Percentiles rank a stretch among this genome's conserved stretches.
These are phyloP conservation scores for Drechslera avenae DNA, from an alignment of 2,329 filamentous ascomycete genomes.

Conservation along the genomic window DNA sequence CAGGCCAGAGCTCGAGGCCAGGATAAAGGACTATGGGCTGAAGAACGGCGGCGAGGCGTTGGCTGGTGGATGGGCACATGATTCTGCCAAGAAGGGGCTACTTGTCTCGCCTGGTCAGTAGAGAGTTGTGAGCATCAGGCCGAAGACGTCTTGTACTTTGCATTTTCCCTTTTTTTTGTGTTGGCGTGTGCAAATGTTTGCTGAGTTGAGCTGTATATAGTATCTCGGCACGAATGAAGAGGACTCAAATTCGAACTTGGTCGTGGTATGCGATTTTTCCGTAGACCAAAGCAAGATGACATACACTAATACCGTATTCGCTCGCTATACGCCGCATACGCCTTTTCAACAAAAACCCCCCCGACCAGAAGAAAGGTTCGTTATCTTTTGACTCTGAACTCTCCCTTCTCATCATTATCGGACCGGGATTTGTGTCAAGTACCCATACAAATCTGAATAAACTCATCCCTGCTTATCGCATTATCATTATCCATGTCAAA, in stretches of 20 bases:
- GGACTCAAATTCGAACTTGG: conserved; percentile 14
- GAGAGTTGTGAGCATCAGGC: conserved; percentile 29
- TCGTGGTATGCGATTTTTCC: background rate
- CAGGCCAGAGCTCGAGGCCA: conserved; percentile 89
- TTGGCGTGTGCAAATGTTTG: conserved; percentile 6
- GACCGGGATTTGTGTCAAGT: conserved; percentile 8
- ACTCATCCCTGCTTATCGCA: conserved; percentile 68
- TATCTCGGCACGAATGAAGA: conserved; percentile 37
- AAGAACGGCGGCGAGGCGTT: conserved; percentile 74
- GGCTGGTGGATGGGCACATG: conserved; percentile 85
- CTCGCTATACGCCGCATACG: conserved; percentile 10
- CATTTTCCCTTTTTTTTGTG: conserved; percentile 6
- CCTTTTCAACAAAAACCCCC: background rate
- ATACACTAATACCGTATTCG: background rate
- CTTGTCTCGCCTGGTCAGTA: conserved; percentile 88
- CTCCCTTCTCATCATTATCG: background rate
- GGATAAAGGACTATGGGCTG: conserved; percentile 80
- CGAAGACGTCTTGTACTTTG: conserved; percentile 20
- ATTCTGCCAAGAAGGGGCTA: conserved; percentile 76
- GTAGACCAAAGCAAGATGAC: background rate
- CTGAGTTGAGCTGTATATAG: conserved; percentile 45
- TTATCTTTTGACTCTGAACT: background rate
- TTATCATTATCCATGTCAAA: conserved; percentile 95
- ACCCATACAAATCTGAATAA: conserved; percentile 68
- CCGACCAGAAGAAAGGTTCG: background rate